Evolutionary conservation across 2,329 filamentous ascomycete genomes (phyloP).

Genomic region (Penicillium griseofulvum): DNA sequence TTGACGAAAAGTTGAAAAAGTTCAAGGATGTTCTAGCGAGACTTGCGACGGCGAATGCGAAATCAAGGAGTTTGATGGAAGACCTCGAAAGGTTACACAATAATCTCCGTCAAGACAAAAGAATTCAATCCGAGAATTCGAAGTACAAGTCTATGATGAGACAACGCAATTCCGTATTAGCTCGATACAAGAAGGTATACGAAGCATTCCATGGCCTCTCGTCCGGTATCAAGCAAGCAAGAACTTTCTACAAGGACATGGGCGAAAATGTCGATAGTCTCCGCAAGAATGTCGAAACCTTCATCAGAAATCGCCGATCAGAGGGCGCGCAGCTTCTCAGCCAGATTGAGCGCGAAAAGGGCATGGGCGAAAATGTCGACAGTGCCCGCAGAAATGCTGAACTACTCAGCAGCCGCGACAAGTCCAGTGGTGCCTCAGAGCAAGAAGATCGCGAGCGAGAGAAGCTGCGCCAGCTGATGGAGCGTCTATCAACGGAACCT

Average conservation of each 20-base stretch:
- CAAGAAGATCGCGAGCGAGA: conserved; percentile 81
- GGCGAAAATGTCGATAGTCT: conserved; percentile 88
- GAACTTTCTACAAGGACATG: conserved; percentile 95
- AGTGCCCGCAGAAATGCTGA: conserved; percentile 94
- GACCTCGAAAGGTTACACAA: conserved; percentile 87
- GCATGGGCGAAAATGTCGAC: conserved; percentile 88
- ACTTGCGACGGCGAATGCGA: conserved; percentile 73
- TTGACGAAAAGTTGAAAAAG: conserved; percentile 96
- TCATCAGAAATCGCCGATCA: conserved; percentile 88
- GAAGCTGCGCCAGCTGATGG: conserved; percentile 84
- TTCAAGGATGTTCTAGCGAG: conserved; percentile 33
- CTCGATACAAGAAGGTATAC: conserved; percentile 85
- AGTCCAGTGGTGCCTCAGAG: conserved; percentile 52
- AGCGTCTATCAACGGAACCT: conserved; percentile 82
- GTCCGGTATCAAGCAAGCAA: conserved; percentile 80
- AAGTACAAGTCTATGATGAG: conserved; percentile 89
- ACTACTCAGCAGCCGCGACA: conserved; percentile 78
- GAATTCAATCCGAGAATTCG: conserved; percentile 88
- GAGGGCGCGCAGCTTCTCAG: conserved; percentile 87
- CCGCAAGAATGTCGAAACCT: conserved; percentile 93
- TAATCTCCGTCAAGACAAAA: conserved; percentile 84
- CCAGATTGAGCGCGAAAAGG: conserved; percentile 79
- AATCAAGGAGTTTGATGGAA: conserved; percentile 97
- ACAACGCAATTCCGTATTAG: conserved; percentile 75
- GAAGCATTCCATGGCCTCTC: conserved; percentile 89